Evolutionary conservation across 2,329 filamentous ascomycete species (phyloP).

Genomic region (Apiospora aurea): DNA sequence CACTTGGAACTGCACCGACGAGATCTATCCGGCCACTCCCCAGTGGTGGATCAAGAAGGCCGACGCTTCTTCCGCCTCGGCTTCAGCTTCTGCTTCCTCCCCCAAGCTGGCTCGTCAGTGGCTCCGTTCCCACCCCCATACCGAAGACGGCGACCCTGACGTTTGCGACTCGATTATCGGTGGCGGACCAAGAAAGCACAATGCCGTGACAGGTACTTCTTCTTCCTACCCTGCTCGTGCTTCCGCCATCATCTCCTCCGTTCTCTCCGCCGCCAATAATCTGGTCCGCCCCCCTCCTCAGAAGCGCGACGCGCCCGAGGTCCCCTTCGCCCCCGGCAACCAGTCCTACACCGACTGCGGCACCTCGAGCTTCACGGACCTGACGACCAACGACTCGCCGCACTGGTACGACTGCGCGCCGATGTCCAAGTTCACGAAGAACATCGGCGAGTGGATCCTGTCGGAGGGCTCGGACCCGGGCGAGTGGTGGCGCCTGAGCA

Average conservation of each 20-base stretch:
- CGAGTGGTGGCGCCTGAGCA: background rate
- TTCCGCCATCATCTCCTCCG: background rate
- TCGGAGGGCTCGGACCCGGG: background rate
- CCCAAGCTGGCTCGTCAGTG: background rate
- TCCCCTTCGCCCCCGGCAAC: conserved; percentile 1
- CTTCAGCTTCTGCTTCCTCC: background rate
- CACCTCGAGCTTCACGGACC: background rate
- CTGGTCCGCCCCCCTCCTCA: background rate
- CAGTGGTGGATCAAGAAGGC: background rate
- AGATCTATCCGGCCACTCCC: background rate
- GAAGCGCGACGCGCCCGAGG: background rate
- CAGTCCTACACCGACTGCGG: background rate
- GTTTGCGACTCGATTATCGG: too few species aligned
- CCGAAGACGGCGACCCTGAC: too few species aligned
- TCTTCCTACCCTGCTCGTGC: background rate
- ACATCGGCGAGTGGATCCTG: background rate
- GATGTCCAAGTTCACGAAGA: background rate
- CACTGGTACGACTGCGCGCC: background rate
- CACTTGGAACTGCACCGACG: background rate
- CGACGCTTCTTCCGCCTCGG: background rate
- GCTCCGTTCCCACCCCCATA: too few species aligned
- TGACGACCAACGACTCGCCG: conserved; percentile 4
- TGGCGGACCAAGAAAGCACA: too few species aligned
- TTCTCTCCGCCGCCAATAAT: background rate
- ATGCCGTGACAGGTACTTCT: too few species aligned